Base-by-base conservation (phyloP, 257 asterid genomes). In the Salvia miltiorrhiza region DNA sequence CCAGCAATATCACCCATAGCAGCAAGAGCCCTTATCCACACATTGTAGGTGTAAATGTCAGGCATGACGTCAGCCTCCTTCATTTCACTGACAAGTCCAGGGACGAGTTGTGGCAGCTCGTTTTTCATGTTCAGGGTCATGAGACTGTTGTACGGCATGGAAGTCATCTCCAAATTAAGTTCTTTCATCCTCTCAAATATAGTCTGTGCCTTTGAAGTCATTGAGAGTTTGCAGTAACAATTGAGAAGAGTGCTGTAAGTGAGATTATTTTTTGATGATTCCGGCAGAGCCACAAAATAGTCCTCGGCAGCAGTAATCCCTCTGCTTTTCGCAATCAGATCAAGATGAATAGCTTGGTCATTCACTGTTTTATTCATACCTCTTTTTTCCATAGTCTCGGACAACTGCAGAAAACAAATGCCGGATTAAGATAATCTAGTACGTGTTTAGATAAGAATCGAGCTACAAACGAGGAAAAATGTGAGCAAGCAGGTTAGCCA, bases 11-110 rank as follows among this genome's bases (percentile, higher is more conserved):
- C 99, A 26, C 76, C 59, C 56, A 60, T 71, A 78, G 96, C 88
- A 77, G 96, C 95, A 72, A 93, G 94, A 56, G 97, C 85, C 84
- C 96, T 87, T 96, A 93, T 90, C 99, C 99, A 93, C 54, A 89
- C 80, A 58, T 93, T 89, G 81, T 93, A 93, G 16, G 95, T 86
- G 82, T 65, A 93, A 43, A 77, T 69, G 78, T 86, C 96, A 0
- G 83, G 95, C 91, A 84, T 78, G 71, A 89, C 76, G 71, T 87
- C 88, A 54, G 50, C 28, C 17, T 86, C 84, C 76, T 91, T 87
- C 96, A 93, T 93, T 82, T 93, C 97, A 76, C 91, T 93, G 83
- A 90, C 83, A 13, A 90, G 69, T 16, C 90, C 73, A 6, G 92
- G 90, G 67, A 93, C 67, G 65, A 68, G 83, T 67, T 86, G 87